A percentile compares a stretch with the other conserved stretches of the same genome.
Conservation (phyloP, 2,329 filamentous ascomycete species). For the Hirsutella minnesotensis region DNA sequence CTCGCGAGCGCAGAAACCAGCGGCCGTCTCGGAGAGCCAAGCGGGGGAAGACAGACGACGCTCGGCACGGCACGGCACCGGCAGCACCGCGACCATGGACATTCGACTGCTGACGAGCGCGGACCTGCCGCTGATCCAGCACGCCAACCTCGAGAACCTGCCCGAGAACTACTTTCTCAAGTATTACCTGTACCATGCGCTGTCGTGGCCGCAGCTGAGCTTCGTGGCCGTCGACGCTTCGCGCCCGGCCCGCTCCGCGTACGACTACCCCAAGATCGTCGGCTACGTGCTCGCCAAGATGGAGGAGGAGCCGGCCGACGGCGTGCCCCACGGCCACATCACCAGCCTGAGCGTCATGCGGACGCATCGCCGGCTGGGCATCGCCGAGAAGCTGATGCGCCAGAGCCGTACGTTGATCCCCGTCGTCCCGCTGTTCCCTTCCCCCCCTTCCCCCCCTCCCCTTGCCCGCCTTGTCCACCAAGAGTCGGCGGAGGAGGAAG, state of each 20-base stretch:
- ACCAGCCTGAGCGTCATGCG: constrained; percentile 93
- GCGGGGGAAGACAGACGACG: neutral
- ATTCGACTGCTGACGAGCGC: constrained; percentile 76
- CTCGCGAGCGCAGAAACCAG: too few species aligned
- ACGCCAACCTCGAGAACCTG: constrained; percentile 96
- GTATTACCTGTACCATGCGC: constrained; percentile 98
- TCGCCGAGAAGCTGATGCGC: constrained; percentile 95
- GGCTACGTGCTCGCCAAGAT: constrained; percentile 99
- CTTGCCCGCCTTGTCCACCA: too few species aligned
- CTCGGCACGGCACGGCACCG: too few species aligned
- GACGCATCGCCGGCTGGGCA: constrained; percentile 79
- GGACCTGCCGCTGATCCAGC: constrained; percentile 86
- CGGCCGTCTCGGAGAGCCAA: too few species aligned
- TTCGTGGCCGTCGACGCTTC: constrained; percentile 92
- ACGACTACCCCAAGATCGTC: constrained; percentile 93
- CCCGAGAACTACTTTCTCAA: constrained; percentile 99
- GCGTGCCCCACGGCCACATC: constrained; percentile 89
- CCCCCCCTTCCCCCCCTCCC: neutral
- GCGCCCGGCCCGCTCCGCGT: constrained; percentile 61
- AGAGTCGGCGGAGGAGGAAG: too few species aligned
- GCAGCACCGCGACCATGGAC: constrained; percentile 48
- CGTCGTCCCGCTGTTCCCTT: neutral
- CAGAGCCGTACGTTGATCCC: constrained; percentile 63
- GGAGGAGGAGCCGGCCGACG: constrained; percentile 93
- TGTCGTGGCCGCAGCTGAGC: constrained; percentile 94